These are phyloP conservation scores for Amanita thiersii DNA, from an alignment of 768 basidiomycete genomes.

Conservation along the genomic window DNA sequence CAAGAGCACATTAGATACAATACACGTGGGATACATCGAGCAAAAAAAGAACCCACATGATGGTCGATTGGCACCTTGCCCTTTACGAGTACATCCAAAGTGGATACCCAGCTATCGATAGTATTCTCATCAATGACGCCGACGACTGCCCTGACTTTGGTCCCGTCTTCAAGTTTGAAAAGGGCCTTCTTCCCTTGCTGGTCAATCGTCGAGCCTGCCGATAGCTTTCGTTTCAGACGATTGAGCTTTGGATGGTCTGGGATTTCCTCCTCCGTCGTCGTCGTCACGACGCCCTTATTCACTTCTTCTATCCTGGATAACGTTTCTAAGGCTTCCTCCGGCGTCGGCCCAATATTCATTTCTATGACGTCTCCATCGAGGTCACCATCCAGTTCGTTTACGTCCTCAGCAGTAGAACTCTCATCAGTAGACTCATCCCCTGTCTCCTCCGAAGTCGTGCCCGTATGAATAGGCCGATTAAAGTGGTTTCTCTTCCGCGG, in stretches of 20 bases:
- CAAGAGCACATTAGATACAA: background rate
- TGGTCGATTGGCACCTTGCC: slow-evolving; percentile 5
- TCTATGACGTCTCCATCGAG: too few relatives aligned
- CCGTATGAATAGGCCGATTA: background rate
- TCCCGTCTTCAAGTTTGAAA: background rate
- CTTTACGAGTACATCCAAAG: slow-evolving; percentile 4
- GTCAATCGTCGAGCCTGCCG: background rate
- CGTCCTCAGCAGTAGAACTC: too few relatives aligned
- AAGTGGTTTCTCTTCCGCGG: background rate
- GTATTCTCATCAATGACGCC: background rate
- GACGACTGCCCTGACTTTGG: background rate
- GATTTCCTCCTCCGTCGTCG: too few relatives aligned
- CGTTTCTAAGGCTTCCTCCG: too few relatives aligned
- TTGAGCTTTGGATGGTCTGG: too few relatives aligned
- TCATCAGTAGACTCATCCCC: too few relatives aligned
- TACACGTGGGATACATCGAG: background rate
- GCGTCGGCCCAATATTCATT: too few relatives aligned
- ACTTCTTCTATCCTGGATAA: too few relatives aligned
- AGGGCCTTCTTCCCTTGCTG: background rate
- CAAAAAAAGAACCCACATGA: background rate
- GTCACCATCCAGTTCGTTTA: too few relatives aligned
- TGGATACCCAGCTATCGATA: background rate
- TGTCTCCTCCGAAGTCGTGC: background rate
- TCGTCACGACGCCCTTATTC: too few relatives aligned
- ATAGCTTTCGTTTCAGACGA: slow-evolving; percentile 6